Conservation (phyloP, 352 stramenopile species). For the Blastocystis sp. region DNA sequence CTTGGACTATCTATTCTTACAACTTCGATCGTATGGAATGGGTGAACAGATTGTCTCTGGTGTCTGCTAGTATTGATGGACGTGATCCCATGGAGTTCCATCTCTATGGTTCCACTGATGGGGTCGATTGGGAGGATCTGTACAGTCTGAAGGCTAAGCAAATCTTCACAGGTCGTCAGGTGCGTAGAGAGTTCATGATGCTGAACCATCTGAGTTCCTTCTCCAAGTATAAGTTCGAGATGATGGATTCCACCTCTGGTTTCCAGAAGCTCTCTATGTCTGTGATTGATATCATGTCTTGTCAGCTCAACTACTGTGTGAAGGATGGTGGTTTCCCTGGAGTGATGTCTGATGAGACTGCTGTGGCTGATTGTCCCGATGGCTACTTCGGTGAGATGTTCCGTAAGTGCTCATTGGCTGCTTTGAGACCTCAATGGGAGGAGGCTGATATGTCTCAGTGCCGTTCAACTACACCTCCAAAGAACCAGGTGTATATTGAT, state of each 20-base stretch:
- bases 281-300: constrained; percentile 50
- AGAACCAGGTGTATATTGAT: constrained; percentile 31
- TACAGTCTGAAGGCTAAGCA: neutral
- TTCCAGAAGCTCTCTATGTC: neutral
- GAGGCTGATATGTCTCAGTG: constrained; percentile 7
- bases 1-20: constrained; percentile 2
- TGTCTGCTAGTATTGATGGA: neutral
- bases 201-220: constrained; percentile 15
- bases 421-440: constrained; percentile 16
- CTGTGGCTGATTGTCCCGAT: constrained; percentile 11
- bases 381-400: constrained; percentile 49
- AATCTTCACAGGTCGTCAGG: neutral
- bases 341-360: constrained; percentile 37
- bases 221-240: constrained; percentile 58
- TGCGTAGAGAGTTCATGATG: constrained; percentile 34
- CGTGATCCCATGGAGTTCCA: constrained; percentile 9
- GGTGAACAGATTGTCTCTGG: constrained; percentile 45
- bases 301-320: constrained; percentile 60
- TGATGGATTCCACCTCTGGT: neutral
- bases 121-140: constrained; percentile 20
- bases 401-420: constrained; percentile 9
- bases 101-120: constrained; percentile 32
- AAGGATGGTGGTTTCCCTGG: constrained; percentile 23
- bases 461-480: constrained; percentile 24
- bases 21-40: constrained; percentile 59